A percentile compares a stretch with the other conserved stretches of the same genome.
Conservation (phyloP, 2,329 filamentous ascomycete genomes). For the Laburnicola sp. region DNA sequence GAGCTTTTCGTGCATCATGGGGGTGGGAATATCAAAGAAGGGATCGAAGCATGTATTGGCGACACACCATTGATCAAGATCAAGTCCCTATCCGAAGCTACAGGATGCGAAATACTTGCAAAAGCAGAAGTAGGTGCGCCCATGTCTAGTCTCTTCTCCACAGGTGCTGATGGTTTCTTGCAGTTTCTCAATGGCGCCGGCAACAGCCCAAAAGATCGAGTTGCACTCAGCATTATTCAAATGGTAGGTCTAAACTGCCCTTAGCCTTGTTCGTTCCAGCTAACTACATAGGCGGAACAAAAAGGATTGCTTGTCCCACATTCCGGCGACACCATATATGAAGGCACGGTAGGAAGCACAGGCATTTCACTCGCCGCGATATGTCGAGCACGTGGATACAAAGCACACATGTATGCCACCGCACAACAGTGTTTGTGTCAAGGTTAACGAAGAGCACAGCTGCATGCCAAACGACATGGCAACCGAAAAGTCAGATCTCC, state of each 20-base stretch:
- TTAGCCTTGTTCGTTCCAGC: not conserved
- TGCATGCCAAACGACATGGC: constrained; percentile 96
- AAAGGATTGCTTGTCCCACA: constrained; percentile 74
- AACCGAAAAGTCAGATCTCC: constrained; percentile 83
- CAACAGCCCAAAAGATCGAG: constrained; percentile 90
- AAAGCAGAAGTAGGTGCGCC: constrained; percentile 73
- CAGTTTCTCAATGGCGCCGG: constrained; percentile 93
- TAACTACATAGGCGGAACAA: constrained; percentile 67
- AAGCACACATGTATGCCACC: constrained; percentile 74
- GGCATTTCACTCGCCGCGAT: constrained; percentile 92
- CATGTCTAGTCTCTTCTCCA: not conserved
- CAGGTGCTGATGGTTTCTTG: constrained; percentile 3
- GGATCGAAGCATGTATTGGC: constrained; percentile 89
- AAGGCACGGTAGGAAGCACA: constrained; percentile 94
- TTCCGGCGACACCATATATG: constrained; percentile 92
- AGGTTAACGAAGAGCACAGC: constrained; percentile 38
- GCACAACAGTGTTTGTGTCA: not conserved
- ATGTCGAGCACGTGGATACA: constrained; percentile 84
- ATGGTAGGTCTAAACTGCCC: constrained; percentile 45
- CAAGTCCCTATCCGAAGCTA: constrained; percentile 80
- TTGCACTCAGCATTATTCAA: constrained; percentile 86
- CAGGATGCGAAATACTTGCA: constrained; percentile 84
- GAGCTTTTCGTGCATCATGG: constrained; percentile 18
- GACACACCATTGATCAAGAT: constrained; percentile 89
- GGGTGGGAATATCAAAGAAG: constrained; percentile 62